Evolutionary conservation across 2,329 filamentous ascomycete genomes (phyloP), one percentile per base, ranked within the genome.

Genomic region (Verticillium klebahnii): DNA sequence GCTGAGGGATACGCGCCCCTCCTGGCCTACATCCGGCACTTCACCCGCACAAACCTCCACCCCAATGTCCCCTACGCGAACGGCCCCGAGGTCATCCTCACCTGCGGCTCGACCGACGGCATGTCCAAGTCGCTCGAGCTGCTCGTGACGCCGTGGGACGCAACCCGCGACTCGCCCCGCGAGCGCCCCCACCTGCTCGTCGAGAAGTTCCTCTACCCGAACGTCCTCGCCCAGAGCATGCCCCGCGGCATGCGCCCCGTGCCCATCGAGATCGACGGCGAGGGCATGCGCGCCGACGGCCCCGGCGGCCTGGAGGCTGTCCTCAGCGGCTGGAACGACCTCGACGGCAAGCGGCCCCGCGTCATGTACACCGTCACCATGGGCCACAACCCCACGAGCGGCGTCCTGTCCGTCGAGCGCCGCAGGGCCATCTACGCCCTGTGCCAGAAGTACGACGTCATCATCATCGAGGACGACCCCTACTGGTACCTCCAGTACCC

Each of bases 401-500:
- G 89, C 36, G 87, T 91, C 2, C 80, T 96, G 2, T 88, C 90
- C 2, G 73, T 95, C 11, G 78, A 89, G 69, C 87, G 94, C 50
- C 85, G 91, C 61, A 89, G 85, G 69, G 87, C 93, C 59, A 83
- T 97, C 32, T 97, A 97, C 72, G 85, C 83, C 19, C 73, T 97
- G 15, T 95, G 91, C 76, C 87, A 87, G 72, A 85, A 89, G 72
- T 96, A 92, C 77, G 93, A 97, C 74, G 85, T 97, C 65, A 85
- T 97, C 69, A 97, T 97, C 66, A 78, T 96, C 64, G 94, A 98
- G 75, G 94, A 98, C 69, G 93, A 97, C 65, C 94, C 94, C 6
- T 97, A 97, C 78, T 97, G 92, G 91, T 94, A 95, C 74, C 82
- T 98, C 9, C 94, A 97, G 73, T 97, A 86, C 74, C 92, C 92